phyloP scores from a whole-genome alignment of 1,284 basidiomycete genomes.

The Rhodotorula sp. region DNA sequence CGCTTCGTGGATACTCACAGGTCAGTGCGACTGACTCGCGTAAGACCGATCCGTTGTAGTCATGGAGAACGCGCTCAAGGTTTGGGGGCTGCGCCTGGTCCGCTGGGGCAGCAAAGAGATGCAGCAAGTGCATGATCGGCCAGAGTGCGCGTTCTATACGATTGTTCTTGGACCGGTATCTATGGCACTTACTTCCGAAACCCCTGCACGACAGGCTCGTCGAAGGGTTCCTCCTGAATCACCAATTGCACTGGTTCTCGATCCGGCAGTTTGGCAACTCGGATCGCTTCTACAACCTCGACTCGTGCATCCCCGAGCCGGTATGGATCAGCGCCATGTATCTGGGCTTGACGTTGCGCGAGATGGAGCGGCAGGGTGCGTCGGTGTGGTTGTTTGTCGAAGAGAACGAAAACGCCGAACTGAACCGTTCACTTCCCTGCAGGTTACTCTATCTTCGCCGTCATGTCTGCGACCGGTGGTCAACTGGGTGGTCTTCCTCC shows the following conservation, averaged over 20 bases:
- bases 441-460: constrained; percentile 88
- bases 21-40: no score
- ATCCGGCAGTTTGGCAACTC: constrained; percentile 19
- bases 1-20: no score
- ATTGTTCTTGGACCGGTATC: neutral
- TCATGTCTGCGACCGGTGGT: constrained; percentile 50
- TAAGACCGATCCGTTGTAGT: no score
- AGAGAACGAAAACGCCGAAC: neutral
- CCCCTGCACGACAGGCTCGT: constrained; percentile 59
- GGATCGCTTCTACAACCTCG: constrained; percentile 80
- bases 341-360: constrained; percentile 78
- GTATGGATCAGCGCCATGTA: constrained; percentile 81
- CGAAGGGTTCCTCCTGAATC: constrained; percentile 83
- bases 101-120: constrained; percentile 83
- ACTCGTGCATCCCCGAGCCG: constrained; percentile 69
- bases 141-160: constrained; percentile 70
- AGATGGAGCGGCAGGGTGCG: constrained; percentile 61
- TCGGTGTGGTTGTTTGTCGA: neutral
- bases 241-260: constrained; percentile 64
- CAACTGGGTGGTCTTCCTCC: constrained; percentile 55
- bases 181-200: neutral
- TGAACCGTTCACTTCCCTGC: constrained; percentile 45
- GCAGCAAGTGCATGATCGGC: constrained; percentile 68
- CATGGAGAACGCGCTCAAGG: constrained; percentile 61
- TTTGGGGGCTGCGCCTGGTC: constrained; percentile 75